phyloP scores from a whole-genome alignment of 306 rosid genomes.

The Macrotyloma uniflorum region DNA sequence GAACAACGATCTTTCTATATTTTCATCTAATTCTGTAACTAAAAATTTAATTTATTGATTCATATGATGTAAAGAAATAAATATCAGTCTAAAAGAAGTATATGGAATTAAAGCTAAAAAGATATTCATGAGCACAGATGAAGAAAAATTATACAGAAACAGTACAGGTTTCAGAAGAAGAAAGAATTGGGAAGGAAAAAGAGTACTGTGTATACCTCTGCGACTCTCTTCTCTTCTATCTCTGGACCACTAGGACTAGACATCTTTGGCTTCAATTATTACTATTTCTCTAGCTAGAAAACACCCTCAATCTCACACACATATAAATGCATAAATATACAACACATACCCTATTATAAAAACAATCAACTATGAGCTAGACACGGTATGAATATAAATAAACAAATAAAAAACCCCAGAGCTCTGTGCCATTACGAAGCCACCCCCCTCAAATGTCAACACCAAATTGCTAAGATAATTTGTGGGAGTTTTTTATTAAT shows the following conservation, averaged over 20 bases:
- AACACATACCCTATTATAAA: conserved; percentile 10
- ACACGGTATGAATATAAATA: conserved; percentile 17
- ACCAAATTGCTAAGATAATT: conserved; percentile 44
- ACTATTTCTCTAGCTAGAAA: conserved; percentile 17
- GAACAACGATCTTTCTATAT: neutral
- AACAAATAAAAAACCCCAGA: conserved; percentile 38
- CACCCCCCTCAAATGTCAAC: conserved; percentile 60
- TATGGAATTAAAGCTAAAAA: neutral
- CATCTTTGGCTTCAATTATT: conserved; percentile 32
- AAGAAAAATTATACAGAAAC: neutral
- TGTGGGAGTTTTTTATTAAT: neutral
- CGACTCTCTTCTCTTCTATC: conserved; percentile 45
- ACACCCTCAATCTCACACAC: conserved; percentile 11
- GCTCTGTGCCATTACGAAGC: conserved; percentile 48
- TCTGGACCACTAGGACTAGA: conserved; percentile 31
- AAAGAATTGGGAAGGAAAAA: conserved; percentile 3
- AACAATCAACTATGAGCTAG: conserved; percentile 40
- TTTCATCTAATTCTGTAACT: neutral
- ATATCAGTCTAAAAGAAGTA: neutral
- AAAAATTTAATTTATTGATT: neutral
- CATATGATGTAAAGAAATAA: conserved; percentile 5
- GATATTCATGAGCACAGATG: neutral
- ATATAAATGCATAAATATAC: neutral
- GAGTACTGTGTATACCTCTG: conserved; percentile 35
- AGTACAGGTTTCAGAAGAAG: neutral